Base-by-base conservation (phyloP, 1,284 basidiomycete species). In the Apiotrichum laibachii region DNA sequence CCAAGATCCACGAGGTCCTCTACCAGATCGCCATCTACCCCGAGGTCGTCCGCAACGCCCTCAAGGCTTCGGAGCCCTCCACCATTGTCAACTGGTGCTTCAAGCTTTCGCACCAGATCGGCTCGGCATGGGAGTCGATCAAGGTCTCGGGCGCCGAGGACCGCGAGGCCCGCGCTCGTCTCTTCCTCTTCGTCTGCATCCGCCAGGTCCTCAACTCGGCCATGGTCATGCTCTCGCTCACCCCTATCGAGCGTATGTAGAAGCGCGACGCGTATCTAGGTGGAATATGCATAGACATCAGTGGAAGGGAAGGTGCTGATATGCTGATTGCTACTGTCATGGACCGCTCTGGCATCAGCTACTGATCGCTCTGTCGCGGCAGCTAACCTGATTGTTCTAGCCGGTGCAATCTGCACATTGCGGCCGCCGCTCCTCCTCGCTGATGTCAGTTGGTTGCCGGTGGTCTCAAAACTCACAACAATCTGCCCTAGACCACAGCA, bases 221-320 rank as follows among this genome's bases (percentile, higher is more conserved):
- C 52, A 88, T 99, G 87, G 84, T 87, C 68, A 75, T 99, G 77
- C 79, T 99, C 68, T 95, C 90, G 66, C 85, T 97, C 67, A 85
- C 86, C 56, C 94, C 92, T 8, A 81, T 97, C 59, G 91, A 97
- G 79, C 83, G 91, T 72, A 98, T 99, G 94, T 98, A 53, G 44
- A 18, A 31, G 37, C 85, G 66, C 40, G n/a, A n/a, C 13, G 9
- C 21, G 43, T 19, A 21, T 44, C 15, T 31, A 19, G 37, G n/a
- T 31, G 40, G 13, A 43, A 18, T 59, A 55, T 59, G 52, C 57
- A 59, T 56, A 57, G 56, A 55, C 33, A 33, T 50, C 49, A 50
- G 26, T 31, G 26, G 26, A 31, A 31, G 26, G 26, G 7, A 31
- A 7, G 26, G 26, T 31, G 7, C 26, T 31, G 26, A 31, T 31